Percentiles rank a stretch among this genome's conserved stretches.
These are phyloP conservation scores for Pseudoturritis turrita DNA, from an alignment of 345 rosid genomes.

Conservation along the genomic window DNA sequence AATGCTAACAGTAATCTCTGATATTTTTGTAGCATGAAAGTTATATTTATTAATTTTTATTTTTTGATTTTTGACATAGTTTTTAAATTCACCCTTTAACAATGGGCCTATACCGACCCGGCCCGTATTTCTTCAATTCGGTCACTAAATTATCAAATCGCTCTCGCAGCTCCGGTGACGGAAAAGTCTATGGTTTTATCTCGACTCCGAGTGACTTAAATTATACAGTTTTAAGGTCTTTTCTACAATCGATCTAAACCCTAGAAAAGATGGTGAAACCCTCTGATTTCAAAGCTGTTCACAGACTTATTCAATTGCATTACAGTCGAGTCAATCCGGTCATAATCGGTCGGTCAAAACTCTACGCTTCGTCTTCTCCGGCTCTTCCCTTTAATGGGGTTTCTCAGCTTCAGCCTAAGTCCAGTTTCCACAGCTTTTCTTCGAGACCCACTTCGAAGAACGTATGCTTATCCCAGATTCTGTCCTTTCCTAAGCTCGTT, in stretches of 20 bases:
- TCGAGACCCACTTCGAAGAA: constrained; percentile 33
- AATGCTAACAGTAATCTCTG: too few species aligned
- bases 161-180: constrained; percentile 19
- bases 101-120: background rate
- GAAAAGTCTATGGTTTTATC: background rate
- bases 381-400: constrained; percentile 16
- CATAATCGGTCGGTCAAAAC: constrained; percentile 19
- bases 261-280: constrained; percentile 38
- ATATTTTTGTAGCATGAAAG: too few species aligned
- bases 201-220: background rate
- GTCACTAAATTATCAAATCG: background rate
- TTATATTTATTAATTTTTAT: too few species aligned
- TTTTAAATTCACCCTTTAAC: too few species aligned
- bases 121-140: background rate
- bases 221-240: background rate
- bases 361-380: constrained; percentile 20
- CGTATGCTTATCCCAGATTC: constrained; percentile 36
- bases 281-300: constrained; percentile 36
- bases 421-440: constrained; percentile 19
- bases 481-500: constrained; percentile 2
- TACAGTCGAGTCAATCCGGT: constrained; percentile 21
- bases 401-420: constrained; percentile 24
- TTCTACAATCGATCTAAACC: background rate
- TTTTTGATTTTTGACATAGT: too few species aligned
- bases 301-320: constrained; percentile 38